Percentiles rank a stretch among this genome's conserved stretches.
Evolutionary conservation across 345 rosid species (phyloP).

Genomic region (Reutealis trisperma): DNA sequence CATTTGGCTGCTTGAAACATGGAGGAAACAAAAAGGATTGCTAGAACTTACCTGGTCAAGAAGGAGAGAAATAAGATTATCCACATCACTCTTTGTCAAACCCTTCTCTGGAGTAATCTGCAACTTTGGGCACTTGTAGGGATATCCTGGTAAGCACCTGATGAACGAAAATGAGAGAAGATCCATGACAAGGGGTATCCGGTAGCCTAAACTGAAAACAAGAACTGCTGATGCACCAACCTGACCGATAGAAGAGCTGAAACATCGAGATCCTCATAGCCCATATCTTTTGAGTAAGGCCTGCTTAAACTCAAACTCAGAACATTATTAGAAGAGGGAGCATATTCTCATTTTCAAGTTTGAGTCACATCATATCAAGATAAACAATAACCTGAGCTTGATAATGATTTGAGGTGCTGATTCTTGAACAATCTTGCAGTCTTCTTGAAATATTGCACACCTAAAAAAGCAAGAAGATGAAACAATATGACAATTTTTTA

Average conservation of each 20-base stretch:
- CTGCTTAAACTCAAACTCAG: conserved; percentile 47
- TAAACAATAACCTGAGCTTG: conserved; percentile 68
- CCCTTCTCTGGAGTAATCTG: conserved; percentile 83
- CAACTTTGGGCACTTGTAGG: conserved; percentile 87
- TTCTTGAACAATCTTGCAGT: conserved; percentile 64
- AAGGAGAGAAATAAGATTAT: conserved; percentile 77
- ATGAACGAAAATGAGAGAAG: conserved; percentile 11
- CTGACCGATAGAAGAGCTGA: conserved; percentile 81
- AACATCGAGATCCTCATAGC: conserved; percentile 75
- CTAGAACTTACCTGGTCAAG: conserved; percentile 65
- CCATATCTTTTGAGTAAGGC: conserved; percentile 94
- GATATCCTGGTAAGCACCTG: conserved; percentile 97
- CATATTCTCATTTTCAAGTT: conserved; percentile 20
- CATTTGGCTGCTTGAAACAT: neutral
- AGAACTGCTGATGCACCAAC: conserved; percentile 34
- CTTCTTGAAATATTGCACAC: conserved; percentile 87
- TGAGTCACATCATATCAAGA: conserved; percentile 10
- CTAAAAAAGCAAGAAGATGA: conserved; percentile 40
- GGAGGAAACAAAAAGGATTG: conserved; percentile 10
- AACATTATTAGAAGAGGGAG: conserved; percentile 21
- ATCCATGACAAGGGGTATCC: neutral
- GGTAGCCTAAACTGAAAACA: conserved; percentile 3
- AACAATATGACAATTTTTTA: neutral
- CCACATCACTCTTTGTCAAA: conserved; percentile 62
- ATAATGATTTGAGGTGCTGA: conserved; percentile 64